These are phyloP conservation scores for Pachyrhizus erosus DNA, from an alignment of 306 rosid species.

Conservation along the genomic window DNA sequence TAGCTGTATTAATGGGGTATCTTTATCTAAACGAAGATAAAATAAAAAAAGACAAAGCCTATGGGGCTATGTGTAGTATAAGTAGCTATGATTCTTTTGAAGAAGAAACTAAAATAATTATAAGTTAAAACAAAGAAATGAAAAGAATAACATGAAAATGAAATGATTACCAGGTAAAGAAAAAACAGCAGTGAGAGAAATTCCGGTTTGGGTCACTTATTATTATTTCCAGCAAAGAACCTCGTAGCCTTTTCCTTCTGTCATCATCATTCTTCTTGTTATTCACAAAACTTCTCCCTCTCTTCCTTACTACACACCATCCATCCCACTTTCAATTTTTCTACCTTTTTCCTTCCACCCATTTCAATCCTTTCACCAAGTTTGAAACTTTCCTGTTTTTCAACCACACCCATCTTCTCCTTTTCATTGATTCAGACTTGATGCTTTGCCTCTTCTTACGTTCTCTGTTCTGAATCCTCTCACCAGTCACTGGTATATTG, in stretches of 20 bases:
- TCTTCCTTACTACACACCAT: slow-evolving; percentile 35
- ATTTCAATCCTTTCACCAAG: slow-evolving; percentile 29
- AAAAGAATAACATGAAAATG: slow-evolving; percentile 24
- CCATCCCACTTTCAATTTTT: background rate
- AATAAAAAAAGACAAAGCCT: background rate
- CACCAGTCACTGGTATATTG: slow-evolving; percentile 42
- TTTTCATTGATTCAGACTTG: slow-evolving; percentile 30
- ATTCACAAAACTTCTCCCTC: slow-evolving; percentile 17
- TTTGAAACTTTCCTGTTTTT: slow-evolving; percentile 43
- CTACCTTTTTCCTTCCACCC: slow-evolving; percentile 40
- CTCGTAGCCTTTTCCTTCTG: slow-evolving; percentile 48
- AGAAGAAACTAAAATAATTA: background rate
- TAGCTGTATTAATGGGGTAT: background rate
- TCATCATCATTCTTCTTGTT: slow-evolving; percentile 40
- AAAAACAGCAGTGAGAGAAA: slow-evolving; percentile 22
- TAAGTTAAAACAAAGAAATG: background rate
- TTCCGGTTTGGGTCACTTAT: slow-evolving; percentile 12
- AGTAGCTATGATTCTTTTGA: slow-evolving; percentile 12
- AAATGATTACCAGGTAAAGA: slow-evolving; percentile 44
- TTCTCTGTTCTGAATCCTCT: slow-evolving; percentile 30
- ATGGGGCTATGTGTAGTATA: slow-evolving; percentile 7
- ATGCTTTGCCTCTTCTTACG: background rate
- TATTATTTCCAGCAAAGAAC: slow-evolving; percentile 43
- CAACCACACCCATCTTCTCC: slow-evolving; percentile 39
- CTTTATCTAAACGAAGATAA: background rate